These are phyloP conservation scores for Melanogaster broomeanus DNA, from an alignment of 768 basidiomycete genomes.

Conservation along the genomic window DNA sequence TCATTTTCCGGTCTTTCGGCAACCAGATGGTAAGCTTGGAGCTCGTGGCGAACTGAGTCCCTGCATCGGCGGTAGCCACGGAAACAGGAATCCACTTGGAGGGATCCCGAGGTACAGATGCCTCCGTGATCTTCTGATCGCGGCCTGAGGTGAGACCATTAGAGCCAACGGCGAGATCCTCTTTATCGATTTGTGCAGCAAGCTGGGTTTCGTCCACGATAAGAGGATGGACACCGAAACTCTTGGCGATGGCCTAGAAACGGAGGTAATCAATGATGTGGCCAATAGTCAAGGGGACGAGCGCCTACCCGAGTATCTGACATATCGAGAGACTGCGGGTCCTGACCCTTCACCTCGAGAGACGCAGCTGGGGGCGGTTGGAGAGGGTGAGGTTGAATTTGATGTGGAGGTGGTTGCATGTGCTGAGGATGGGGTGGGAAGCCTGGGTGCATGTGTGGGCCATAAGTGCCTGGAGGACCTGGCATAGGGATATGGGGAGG, in stretches of 20 bases:
- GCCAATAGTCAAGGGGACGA: neutral
- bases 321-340: constrained; percentile 80
- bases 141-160: constrained; percentile 69
- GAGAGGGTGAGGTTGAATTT: constrained; percentile 31
- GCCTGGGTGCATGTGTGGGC: constrained; percentile 60
- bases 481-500: constrained; percentile 45
- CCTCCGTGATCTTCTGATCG: constrained; percentile 57
- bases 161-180: constrained; percentile 79
- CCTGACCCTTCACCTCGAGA: constrained; percentile 65
- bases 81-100: constrained; percentile 60
- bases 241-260: constrained; percentile 65
- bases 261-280: constrained; percentile 8
- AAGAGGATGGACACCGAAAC: constrained; percentile 73
- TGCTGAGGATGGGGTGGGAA: constrained; percentile 52
- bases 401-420: constrained; percentile 39
- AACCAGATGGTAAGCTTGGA: constrained; percentile 56
- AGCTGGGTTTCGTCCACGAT: constrained; percentile 70
- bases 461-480: constrained; percentile 45
- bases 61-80: constrained; percentile 48
- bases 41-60: constrained; percentile 17
- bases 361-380: constrained; percentile 20
- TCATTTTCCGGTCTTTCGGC: constrained; percentile 74
- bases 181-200: constrained; percentile 52
- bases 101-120: constrained; percentile 59
- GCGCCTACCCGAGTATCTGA: constrained; percentile 59